Percentiles rank a stretch among this genome's conserved stretches.
phyloP scores from a whole-genome alignment of 2,329 filamentous ascomycete genomes.

The Allantophomopsis cytisporea region DNA sequence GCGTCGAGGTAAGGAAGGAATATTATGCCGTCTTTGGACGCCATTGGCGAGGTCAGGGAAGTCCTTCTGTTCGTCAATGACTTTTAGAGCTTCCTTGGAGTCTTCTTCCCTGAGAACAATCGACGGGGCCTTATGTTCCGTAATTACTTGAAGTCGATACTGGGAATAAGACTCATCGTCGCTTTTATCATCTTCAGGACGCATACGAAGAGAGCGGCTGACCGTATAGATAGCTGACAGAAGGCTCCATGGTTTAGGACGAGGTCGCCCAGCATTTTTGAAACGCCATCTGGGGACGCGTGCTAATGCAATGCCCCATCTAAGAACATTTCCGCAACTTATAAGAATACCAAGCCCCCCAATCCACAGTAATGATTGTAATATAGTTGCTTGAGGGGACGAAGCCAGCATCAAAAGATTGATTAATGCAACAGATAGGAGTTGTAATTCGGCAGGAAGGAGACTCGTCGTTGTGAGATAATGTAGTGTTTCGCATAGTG shows the following conservation, averaged over 20 bases:
- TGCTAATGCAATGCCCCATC: slow-evolving; percentile 75
- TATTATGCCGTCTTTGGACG: slow-evolving; percentile 30
- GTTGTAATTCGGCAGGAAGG: slow-evolving; percentile 72
- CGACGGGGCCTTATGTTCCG: slow-evolving; percentile 7
- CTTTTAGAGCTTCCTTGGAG: neutral
- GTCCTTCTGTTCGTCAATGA: slow-evolving; percentile 4
- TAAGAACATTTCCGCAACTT: slow-evolving; percentile 58
- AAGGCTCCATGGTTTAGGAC: no score
- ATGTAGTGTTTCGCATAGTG: slow-evolving; percentile 58
- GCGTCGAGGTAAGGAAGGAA: slow-evolving; percentile 22
- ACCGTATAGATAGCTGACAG: no score
- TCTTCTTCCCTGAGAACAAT: neutral
- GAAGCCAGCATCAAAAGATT: slow-evolving; percentile 65
- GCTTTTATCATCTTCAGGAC: slow-evolving; percentile 3
- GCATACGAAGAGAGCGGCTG: no score
- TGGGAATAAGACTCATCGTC: slow-evolving; percentile 2
- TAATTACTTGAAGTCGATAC: neutral
- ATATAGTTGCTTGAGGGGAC: slow-evolving; percentile 72
- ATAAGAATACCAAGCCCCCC: slow-evolving; percentile 69
- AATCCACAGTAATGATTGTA: slow-evolving; percentile 76
- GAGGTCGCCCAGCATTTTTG: slow-evolving; percentile 29
- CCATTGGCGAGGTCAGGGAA: slow-evolving; percentile 6
- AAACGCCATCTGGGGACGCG: slow-evolving; percentile 89
- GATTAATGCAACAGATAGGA: slow-evolving; percentile 72
- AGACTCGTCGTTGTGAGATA: slow-evolving; percentile 82